Evolutionary conservation across 257 asterid genomes (phyloP).

Genomic region (Misopates orontium): DNA sequence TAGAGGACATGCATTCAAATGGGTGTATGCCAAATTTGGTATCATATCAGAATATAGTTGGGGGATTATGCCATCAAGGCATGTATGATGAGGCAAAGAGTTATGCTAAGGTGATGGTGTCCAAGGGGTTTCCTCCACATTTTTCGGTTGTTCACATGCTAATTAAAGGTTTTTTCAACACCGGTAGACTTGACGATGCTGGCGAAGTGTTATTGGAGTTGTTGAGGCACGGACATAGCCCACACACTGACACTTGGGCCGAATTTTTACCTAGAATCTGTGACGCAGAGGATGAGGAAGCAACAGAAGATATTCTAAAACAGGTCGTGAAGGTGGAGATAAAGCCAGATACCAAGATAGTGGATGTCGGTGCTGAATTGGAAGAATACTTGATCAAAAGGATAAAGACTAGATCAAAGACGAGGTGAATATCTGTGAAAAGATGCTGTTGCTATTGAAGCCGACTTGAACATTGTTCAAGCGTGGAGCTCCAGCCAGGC

Average conservation of each 20-base stretch:
- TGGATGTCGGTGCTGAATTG: conserved; percentile 65
- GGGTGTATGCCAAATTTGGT: conserved; percentile 81
- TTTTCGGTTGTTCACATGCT: conserved; percentile 61
- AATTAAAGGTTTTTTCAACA: conserved; percentile 60
- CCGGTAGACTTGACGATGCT: conserved; percentile 72
- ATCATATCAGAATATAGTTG: conserved; percentile 69
- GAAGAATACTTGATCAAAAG: conserved; percentile 63
- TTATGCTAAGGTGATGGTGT: conserved; percentile 53
- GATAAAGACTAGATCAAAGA: conserved; percentile 41
- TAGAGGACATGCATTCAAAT: conserved; percentile 70
- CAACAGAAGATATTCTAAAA: conserved; percentile 37
- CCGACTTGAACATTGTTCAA: background rate
- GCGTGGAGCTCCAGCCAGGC: background rate
- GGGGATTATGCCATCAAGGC: conserved; percentile 80
- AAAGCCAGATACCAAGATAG: conserved; percentile 57
- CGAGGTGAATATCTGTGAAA: conserved; percentile 30
- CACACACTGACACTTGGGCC: conserved; percentile 71
- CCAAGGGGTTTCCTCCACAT: conserved; percentile 62
- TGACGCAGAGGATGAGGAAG: conserved; percentile 43
- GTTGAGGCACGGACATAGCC: conserved; percentile 51
- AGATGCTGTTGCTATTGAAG: conserved; percentile 10
- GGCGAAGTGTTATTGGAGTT: conserved; percentile 54
- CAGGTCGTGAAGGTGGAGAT: conserved; percentile 57
- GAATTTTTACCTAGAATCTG: conserved; percentile 61
- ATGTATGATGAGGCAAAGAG: conserved; percentile 69